phyloP scores from a whole-genome alignment of 805 yeast genomes.

The Vanderwaltozyma polyspora region DNA sequence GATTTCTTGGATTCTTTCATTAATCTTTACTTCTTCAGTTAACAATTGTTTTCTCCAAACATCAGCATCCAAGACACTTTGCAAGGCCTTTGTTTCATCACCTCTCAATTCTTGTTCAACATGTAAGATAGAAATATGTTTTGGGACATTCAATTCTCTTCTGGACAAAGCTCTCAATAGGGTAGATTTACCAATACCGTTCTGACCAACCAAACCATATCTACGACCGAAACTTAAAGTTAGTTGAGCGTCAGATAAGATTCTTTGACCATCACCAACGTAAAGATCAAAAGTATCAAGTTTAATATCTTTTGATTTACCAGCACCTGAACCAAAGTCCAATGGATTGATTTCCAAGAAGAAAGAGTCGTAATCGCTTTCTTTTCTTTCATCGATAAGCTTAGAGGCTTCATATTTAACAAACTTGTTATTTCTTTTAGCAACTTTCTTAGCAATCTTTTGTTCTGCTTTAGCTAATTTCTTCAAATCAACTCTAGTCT shows the following conservation, averaged over 20 bases:
- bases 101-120: slow-evolving; percentile 97
- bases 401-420: slow-evolving; percentile 92
- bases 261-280: slow-evolving; percentile 93
- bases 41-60: slow-evolving; percentile 94
- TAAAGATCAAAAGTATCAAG: slow-evolving; percentile 86
- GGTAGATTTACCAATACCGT: slow-evolving; percentile 99
- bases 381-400: slow-evolving; percentile 51
- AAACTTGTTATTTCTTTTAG: slow-evolving; percentile 70
- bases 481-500: slow-evolving; percentile 90
- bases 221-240: slow-evolving; percentile 86
- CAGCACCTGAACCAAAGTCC: slow-evolving; percentile 81
- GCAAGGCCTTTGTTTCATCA: slow-evolving; percentile 82
- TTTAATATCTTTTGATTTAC: slow-evolving; percentile 94
- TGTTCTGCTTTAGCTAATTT: slow-evolving; percentile 95
- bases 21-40: slow-evolving; percentile 61
- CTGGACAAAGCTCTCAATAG: slow-evolving; percentile 80
- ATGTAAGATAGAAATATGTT: slow-evolving; percentile 88
- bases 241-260: slow-evolving; percentile 75
- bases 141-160: slow-evolving; percentile 89
- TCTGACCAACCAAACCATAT: slow-evolving; percentile 96
- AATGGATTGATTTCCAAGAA: slow-evolving; percentile 91
- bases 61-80: slow-evolving; percentile 96
- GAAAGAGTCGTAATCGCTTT: slow-evolving; percentile 84
- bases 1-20: slow-evolving; percentile 65
- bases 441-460: slow-evolving; percentile 94